Conservation (phyloP, 305 asterid genomes). For the Fraxinus angustifolia region DNA sequence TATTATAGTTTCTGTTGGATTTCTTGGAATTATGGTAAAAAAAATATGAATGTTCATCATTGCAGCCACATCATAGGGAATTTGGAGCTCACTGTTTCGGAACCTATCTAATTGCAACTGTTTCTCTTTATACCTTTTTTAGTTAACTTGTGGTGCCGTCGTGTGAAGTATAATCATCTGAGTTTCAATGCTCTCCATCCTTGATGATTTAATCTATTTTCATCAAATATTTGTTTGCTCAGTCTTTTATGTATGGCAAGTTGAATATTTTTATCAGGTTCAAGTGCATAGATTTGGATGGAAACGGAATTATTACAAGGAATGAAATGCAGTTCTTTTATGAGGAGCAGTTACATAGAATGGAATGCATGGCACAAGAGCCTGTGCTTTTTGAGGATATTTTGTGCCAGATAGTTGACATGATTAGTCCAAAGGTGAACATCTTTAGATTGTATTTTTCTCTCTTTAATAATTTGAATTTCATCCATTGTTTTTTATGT, state of each 20-base stretch:
- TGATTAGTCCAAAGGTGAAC: slow-evolving; percentile 86
- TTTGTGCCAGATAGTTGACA: slow-evolving; percentile 95
- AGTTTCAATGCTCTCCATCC: slow-evolving; percentile 3
- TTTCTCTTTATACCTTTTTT: slow-evolving; percentile 1
- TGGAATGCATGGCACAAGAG: slow-evolving; percentile 99
- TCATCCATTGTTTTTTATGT: neutral
- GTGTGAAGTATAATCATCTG: slow-evolving; percentile 11
- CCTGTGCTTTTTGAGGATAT: slow-evolving; percentile 99
- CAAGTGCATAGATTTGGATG: slow-evolving; percentile 98
- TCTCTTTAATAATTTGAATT: neutral
- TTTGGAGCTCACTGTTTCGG: neutral
- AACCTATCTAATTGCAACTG: neutral
- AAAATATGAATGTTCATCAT: neutral
- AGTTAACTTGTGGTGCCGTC: neutral
- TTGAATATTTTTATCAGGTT: slow-evolving; percentile 55
- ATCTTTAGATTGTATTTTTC: slow-evolving; percentile 14
- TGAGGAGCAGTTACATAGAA: slow-evolving; percentile 98
- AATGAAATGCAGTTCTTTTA: slow-evolving; percentile 97
- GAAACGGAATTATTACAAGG: slow-evolving; percentile 84
- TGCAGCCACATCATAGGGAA: slow-evolving; percentile 16
- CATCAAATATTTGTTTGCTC: neutral
- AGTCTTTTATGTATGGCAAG: slow-evolving; percentile 3
- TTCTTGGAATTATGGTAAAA: neutral
- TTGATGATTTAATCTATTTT: slow-evolving; percentile 8
- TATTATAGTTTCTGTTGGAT: slow-evolving; percentile 2